These are phyloP conservation scores for Cenchrus americanus DNA, from an alignment of 176 grass and related monocot species.

Conservation along the genomic window DNA sequence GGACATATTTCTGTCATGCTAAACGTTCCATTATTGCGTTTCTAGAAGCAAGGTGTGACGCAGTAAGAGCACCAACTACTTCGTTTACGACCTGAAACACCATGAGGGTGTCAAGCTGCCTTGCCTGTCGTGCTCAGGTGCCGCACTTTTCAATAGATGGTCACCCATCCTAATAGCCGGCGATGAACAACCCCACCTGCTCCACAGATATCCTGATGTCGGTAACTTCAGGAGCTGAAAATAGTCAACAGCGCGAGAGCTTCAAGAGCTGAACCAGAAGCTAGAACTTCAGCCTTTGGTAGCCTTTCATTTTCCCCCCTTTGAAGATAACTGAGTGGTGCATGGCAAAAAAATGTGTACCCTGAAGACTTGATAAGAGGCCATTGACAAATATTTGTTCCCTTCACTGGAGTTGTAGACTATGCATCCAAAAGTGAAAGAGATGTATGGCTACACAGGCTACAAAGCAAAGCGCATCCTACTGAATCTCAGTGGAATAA, in stretches of 20 bases:
- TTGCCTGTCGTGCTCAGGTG: slow-evolving; percentile 30
- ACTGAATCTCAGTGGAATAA: slow-evolving; percentile 14
- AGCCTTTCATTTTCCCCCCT: background rate
- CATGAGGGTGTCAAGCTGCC: slow-evolving; percentile 21
- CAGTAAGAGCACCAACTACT: slow-evolving; percentile 33
- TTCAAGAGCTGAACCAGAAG: slow-evolving; percentile 22
- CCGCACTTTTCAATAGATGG: slow-evolving; percentile 36
- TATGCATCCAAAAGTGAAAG: slow-evolving; percentile 27
- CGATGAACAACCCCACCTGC: slow-evolving; percentile 30
- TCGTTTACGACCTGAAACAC: slow-evolving; percentile 27
- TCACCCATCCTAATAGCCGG: slow-evolving; percentile 21
- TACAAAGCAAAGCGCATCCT: slow-evolving; percentile 11
- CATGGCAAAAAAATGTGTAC: slow-evolving; percentile 19
- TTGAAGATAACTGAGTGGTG: background rate
- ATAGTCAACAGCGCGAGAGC: slow-evolving; percentile 14
- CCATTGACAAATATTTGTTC: background rate
- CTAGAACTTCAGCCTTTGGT: background rate
- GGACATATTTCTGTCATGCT: background rate
- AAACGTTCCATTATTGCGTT: slow-evolving; percentile 18
- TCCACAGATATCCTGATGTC: background rate
- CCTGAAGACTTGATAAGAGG: background rate
- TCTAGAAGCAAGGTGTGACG: slow-evolving; percentile 47
- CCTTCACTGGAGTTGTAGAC: background rate
- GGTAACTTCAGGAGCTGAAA: background rate
- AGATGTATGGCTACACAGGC: background rate